These are phyloP conservation scores for Fusarium hainanense DNA, from an alignment of 2,329 filamentous ascomycete genomes.

Conservation along the genomic window DNA sequence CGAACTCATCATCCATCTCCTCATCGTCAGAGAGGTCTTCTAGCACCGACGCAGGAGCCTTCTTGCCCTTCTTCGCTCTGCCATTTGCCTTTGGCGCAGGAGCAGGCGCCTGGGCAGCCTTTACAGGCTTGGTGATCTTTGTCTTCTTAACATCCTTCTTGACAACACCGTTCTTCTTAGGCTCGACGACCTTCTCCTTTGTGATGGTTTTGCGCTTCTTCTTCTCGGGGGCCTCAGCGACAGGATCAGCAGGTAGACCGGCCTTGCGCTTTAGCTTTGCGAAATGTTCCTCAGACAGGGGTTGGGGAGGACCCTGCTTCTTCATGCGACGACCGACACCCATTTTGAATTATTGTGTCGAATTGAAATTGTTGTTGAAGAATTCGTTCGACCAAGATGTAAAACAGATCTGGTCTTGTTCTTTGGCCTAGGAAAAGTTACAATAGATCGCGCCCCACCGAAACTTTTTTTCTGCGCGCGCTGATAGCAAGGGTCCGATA, in stretches of 20 bases:
- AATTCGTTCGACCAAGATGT: conserved; percentile 31
- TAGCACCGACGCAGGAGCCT: conserved; percentile 52
- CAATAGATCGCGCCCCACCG: conserved; percentile 49
- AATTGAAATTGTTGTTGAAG: conserved; percentile 14
- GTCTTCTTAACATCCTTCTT: conserved; percentile 49
- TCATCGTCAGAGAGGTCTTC: conserved; percentile 61
- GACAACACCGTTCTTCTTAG: conserved; percentile 43
- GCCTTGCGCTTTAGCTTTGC: conserved; percentile 88
- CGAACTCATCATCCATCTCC: conserved; percentile 52
- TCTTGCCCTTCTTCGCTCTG: conserved; percentile 50
- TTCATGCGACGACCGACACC: conserved; percentile 92
- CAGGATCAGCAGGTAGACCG: conserved; percentile 71
- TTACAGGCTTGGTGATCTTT: conserved; percentile 51
- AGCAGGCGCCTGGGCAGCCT: conserved; percentile 44
- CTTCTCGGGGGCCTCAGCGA: conserved; percentile 72
- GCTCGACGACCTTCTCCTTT: conserved; percentile 48
- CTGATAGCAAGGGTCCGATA: conserved; percentile 48
- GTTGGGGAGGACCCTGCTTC: conserved; percentile 89
- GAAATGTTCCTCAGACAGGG: conserved; percentile 82
- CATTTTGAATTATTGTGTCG: conserved; percentile 65
- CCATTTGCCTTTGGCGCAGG: conserved; percentile 44
- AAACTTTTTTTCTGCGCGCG: conserved; percentile 53
- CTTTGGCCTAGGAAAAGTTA: conserved; percentile 39
- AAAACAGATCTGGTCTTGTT: conserved; percentile 33
- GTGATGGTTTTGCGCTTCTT: conserved; percentile 56